phyloP scores from a whole-genome alignment of 352 stramenopile species.

The Pythium guiyangense region DNA sequence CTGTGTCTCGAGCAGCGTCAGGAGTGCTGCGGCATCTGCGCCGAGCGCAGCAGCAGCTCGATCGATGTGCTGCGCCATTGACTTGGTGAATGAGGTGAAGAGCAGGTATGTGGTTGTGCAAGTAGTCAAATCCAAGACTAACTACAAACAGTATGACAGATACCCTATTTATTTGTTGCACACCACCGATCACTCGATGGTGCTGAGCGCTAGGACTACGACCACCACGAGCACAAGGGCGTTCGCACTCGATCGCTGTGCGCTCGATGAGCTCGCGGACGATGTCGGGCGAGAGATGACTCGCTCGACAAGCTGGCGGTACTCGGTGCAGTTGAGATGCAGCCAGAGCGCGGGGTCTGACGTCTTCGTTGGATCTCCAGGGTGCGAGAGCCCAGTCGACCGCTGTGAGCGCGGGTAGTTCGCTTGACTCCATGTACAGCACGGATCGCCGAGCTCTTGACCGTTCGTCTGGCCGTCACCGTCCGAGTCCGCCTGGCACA shows the following conservation, averaged over 20 bases:
- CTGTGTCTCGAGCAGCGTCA: background rate
- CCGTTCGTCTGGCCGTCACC: conserved; percentile 59
- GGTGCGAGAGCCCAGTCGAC: conserved; percentile 16
- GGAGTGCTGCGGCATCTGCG: background rate
- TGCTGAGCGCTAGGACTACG: background rate
- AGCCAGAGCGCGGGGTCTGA: conserved; percentile 13
- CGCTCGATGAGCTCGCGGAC: background rate
- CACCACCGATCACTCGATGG: background rate
- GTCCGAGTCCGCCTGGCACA: conserved; percentile 35
- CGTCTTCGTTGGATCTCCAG: conserved; percentile 10
- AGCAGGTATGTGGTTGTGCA: too few relatives aligned
- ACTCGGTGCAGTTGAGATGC: conserved; percentile 22
- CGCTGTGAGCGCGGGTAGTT: conserved; percentile 13
- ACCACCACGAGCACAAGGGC: background rate
- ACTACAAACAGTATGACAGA: too few relatives aligned
- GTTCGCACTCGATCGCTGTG: background rate
- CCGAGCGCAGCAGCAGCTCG: background rate
- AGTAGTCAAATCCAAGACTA: background rate
- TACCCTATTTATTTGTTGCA: too few relatives aligned
- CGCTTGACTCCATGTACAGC: conserved; percentile 34
- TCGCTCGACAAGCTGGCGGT: background rate
- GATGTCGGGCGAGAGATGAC: background rate
- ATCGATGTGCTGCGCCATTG: too few relatives aligned
- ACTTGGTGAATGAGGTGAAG: too few relatives aligned
- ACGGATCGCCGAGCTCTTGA: conserved; percentile 60